Evolutionary conservation across 2,329 filamentous ascomycete genomes (phyloP).

Genomic region (Penicillium freii): DNA sequence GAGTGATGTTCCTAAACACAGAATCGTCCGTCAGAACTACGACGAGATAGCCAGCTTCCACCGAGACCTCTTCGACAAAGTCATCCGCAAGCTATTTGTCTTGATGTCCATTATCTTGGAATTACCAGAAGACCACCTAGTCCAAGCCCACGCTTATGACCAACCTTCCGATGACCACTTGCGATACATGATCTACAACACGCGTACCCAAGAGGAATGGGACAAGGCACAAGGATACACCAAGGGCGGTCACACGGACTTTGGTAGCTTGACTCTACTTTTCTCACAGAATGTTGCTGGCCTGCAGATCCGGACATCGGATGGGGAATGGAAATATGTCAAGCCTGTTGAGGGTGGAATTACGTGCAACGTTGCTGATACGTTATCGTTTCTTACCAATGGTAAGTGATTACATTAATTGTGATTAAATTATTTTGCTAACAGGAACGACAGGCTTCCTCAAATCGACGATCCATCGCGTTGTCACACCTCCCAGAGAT

Average conservation of each 20-base stretch:
- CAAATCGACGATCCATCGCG: slow-evolving; percentile 38
- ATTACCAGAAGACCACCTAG: slow-evolving; percentile 57
- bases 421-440: background rate
- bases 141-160: slow-evolving; percentile 57
- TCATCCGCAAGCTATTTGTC: slow-evolving; percentile 55
- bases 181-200: slow-evolving; percentile 60
- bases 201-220: slow-evolving; percentile 50
- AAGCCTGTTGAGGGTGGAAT: slow-evolving; percentile 51
- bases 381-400: slow-evolving; percentile 50
- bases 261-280: slow-evolving; percentile 56
- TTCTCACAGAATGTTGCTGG: slow-evolving; percentile 59
- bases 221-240: slow-evolving; percentile 46
- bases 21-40: slow-evolving; percentile 50
- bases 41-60: slow-evolving; percentile 58
- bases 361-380: slow-evolving; percentile 53
- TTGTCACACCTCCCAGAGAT: slow-evolving; percentile 37
- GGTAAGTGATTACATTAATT: slow-evolving; percentile 25
- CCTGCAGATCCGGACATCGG: slow-evolving; percentile 52
- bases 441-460: slow-evolving; percentile 16
- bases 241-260: slow-evolving; percentile 55
- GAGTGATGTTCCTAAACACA: slow-evolving; percentile 30
- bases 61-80: slow-evolving; percentile 51
- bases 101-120: slow-evolving; percentile 62
- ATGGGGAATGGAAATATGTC: slow-evolving; percentile 52
- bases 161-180: slow-evolving; percentile 58